Conservation (phyloP, 2,329 filamentous ascomycete species). For the Fusarium pilosicola region DNA sequence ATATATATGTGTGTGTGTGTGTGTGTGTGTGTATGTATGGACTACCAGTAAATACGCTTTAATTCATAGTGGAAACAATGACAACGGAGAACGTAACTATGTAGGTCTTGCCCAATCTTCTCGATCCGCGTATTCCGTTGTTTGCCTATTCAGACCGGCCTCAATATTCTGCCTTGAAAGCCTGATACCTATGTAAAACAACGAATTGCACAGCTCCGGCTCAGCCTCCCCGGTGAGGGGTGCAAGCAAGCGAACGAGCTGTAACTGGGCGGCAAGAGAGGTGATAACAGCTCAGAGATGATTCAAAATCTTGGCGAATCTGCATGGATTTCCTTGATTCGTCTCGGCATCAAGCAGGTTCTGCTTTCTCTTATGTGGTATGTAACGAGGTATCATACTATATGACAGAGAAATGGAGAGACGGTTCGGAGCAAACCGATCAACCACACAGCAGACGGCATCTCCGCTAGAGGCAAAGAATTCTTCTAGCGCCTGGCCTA, state of each 20-base stretch:
- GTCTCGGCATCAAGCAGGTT: not conserved
- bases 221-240: constrained; percentile 37
- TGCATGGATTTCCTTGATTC: not conserved
- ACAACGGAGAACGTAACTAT: not conserved
- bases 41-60: not conserved
- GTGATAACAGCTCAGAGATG: constrained; percentile 5
- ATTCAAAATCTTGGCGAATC: not conserved
- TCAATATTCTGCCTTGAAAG: constrained; percentile 23
- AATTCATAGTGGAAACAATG: not conserved
- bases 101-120: constrained; percentile 12
- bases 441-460: constrained; percentile 4
- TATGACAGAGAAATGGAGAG: not conserved
- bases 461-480: constrained; percentile 16
- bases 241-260: constrained; percentile 28
- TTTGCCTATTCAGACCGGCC: constrained; percentile 27
- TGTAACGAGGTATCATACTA: not conserved
- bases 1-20: not conserved
- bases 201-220: constrained; percentile 32
- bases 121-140: constrained; percentile 17
- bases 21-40: not conserved
- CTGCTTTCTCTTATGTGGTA: not conserved
- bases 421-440: constrained; percentile 10
- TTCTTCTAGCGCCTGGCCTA: constrained; percentile 9
- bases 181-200: constrained; percentile 19
- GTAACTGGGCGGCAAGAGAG: constrained; percentile 29